These are phyloP conservation scores for Handroanthus guayacan DNA, from an alignment of 257 asterid genomes.

Conservation along the genomic window DNA sequence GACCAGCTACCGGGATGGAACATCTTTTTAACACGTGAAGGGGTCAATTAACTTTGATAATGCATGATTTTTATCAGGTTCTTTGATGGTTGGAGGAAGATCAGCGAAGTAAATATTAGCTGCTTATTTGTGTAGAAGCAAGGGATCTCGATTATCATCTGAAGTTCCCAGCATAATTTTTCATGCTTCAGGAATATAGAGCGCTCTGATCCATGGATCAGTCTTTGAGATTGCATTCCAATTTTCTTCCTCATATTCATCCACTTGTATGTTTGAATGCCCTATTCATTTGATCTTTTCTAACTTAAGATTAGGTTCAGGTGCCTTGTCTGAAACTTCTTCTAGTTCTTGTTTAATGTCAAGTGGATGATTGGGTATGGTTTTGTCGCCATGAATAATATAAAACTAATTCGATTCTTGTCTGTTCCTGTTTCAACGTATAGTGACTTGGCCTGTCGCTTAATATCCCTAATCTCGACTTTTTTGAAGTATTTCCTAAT, in stretches of 20 bases:
- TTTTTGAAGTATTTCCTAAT: background rate
- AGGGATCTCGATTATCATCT: background rate
- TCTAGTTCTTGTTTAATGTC: background rate
- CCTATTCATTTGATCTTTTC: background rate
- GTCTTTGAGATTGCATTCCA: background rate
- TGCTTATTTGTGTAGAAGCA: constrained; percentile 4
- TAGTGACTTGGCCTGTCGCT: background rate
- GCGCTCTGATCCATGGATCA: background rate
- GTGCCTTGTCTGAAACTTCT: background rate
- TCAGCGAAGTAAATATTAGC: background rate
- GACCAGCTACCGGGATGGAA: background rate
- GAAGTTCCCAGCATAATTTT: constrained; percentile 4
- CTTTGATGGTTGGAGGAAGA: constrained; percentile 3
- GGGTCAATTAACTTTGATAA: background rate
- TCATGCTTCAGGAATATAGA: background rate
- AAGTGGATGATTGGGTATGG: background rate
- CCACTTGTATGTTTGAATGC: background rate
- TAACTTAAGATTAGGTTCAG: background rate
- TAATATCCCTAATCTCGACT: background rate
- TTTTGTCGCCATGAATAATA: background rate
- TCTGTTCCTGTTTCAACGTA: background rate
- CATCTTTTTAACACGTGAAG: background rate
- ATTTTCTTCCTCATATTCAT: background rate
- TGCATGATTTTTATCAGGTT: background rate
- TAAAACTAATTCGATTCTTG: too few relatives aligned